Conservation (phyloP, 225 moss, liverwort and hornwort species). For the Sphagnum tenellum region DNA sequence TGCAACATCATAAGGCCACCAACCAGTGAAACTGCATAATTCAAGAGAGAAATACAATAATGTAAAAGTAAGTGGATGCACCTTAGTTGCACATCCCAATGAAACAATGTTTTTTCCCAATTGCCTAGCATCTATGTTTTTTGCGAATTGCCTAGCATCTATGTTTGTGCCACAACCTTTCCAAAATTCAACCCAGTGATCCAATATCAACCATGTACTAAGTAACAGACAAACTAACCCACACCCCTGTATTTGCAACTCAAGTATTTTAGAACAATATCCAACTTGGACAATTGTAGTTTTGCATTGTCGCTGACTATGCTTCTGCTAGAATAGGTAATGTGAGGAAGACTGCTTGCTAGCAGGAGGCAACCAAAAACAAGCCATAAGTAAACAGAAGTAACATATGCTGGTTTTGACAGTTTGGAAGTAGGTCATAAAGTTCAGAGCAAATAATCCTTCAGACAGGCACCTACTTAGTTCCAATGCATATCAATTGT, state of each 20-base stretch:
- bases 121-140: slow-evolving; percentile 92
- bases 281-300: no score
- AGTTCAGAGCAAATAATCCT: slow-evolving; percentile 87
- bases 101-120: slow-evolving; percentile 83
- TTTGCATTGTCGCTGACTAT: slow-evolving; percentile 4
- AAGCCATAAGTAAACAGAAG: neutral
- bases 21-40: no score
- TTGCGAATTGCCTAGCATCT: no score
- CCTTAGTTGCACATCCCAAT: slow-evolving; percentile 83
- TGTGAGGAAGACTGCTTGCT: slow-evolving; percentile 80
- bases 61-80: slow-evolving; percentile 3
- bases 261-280: no score
- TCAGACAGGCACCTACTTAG: slow-evolving; percentile 67
- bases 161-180: slow-evolving; percentile 82
- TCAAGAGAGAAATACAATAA: no score
- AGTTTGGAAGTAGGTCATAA: slow-evolving; percentile 49
- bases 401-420: slow-evolving; percentile 72
- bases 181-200: no score
- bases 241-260: no score
- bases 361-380: slow-evolving; percentile 17
- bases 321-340: slow-evolving; percentile 90
- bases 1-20: no score
- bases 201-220: no score
- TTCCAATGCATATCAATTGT: slow-evolving; percentile 1
- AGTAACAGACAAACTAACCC: no score